Evolutionary conservation across 495 filamentous ascomycete genomes (phyloP).

Genomic region (Penicillium bovifimosum): DNA sequence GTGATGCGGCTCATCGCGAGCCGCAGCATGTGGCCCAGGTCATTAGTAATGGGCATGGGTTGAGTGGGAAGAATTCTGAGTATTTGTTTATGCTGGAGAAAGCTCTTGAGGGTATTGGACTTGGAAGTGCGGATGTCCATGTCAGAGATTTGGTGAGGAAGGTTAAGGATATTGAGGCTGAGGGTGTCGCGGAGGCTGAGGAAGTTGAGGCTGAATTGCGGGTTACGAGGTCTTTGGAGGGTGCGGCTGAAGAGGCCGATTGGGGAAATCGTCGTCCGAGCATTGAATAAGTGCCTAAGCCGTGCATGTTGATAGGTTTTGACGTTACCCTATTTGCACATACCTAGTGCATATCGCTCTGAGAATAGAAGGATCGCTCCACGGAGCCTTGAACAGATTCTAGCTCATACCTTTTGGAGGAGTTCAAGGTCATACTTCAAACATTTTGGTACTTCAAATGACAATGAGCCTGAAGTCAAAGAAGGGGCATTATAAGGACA

Average conservation of each 20-base stretch:
- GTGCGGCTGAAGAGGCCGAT: conserved; percentile 20
- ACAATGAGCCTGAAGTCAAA: too few relatives aligned
- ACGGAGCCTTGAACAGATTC: too few relatives aligned
- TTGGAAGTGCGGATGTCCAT: conserved; percentile 80
- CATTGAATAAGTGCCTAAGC: conserved; percentile 15
- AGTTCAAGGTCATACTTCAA: too few relatives aligned
- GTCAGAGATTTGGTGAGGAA: conserved; percentile 51
- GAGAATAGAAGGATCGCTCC: background rate
- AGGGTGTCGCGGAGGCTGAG: conserved; percentile 23
- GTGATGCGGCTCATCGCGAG: conserved; percentile 59
- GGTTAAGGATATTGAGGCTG: conserved; percentile 39
- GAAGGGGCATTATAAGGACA: too few relatives aligned
- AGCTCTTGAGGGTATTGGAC: conserved; percentile 67
- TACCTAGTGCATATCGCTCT: background rate
- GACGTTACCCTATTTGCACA: background rate
- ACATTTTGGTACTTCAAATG: too few relatives aligned
- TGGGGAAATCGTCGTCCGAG: conserved; percentile 12
- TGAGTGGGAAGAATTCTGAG: conserved; percentile 86
- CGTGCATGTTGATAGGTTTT: background rate
- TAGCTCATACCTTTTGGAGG: too few relatives aligned
- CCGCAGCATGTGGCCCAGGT: conserved; percentile 77
- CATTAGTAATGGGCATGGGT: conserved; percentile 69
- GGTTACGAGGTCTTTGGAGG: conserved; percentile 27
- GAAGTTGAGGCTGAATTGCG: conserved; percentile 37
- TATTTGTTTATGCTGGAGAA: conserved; percentile 81